Conservation (phyloP, 1,139 yeast genomes). For the Wickerhamiella infanticola region DNA sequence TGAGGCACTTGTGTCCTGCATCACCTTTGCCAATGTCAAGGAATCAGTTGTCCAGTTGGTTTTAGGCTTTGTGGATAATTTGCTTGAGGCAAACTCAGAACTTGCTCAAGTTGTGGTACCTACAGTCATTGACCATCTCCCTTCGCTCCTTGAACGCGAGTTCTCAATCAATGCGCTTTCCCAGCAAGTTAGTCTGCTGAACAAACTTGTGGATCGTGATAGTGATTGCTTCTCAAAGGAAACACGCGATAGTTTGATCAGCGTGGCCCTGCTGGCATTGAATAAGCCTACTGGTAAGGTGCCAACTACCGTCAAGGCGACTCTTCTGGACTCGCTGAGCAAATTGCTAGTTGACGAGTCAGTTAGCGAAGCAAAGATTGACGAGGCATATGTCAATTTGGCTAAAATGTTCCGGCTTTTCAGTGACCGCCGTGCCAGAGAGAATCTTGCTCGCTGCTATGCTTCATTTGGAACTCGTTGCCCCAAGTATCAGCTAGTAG, state of each 20-base stretch:
- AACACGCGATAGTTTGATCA: slow-evolving; percentile 40
- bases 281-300: slow-evolving; percentile 47
- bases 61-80: slow-evolving; percentile 39
- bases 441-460: slow-evolving; percentile 44
- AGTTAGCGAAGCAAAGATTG: slow-evolving; percentile 3
- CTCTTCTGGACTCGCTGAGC: slow-evolving; percentile 43
- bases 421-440: slow-evolving; percentile 45
- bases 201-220: slow-evolving; percentile 15
- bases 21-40: slow-evolving; percentile 44
- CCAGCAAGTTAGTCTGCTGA: slow-evolving; percentile 5
- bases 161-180: slow-evolving; percentile 7
- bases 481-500: slow-evolving; percentile 31
- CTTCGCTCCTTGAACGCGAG: slow-evolving; percentile 6
- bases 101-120: neutral
- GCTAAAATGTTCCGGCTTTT: slow-evolving; percentile 46
- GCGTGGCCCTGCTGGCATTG: slow-evolving; percentile 45
- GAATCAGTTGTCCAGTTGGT: slow-evolving; percentile 46
- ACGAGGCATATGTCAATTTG: slow-evolving; percentile 22
- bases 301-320: slow-evolving; percentile 38
- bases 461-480: slow-evolving; percentile 42
- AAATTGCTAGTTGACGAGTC: slow-evolving; percentile 27
- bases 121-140: slow-evolving; percentile 2
- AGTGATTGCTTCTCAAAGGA: slow-evolving; percentile 42
- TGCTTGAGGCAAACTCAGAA: slow-evolving; percentile 19
- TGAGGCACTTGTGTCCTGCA: slow-evolving; percentile 38